Evolutionary conservation across 177 flowering plant species (phyloP), one percentile per base, ranked within the genome.

Genomic region (Telopea speciosissima): DNA sequence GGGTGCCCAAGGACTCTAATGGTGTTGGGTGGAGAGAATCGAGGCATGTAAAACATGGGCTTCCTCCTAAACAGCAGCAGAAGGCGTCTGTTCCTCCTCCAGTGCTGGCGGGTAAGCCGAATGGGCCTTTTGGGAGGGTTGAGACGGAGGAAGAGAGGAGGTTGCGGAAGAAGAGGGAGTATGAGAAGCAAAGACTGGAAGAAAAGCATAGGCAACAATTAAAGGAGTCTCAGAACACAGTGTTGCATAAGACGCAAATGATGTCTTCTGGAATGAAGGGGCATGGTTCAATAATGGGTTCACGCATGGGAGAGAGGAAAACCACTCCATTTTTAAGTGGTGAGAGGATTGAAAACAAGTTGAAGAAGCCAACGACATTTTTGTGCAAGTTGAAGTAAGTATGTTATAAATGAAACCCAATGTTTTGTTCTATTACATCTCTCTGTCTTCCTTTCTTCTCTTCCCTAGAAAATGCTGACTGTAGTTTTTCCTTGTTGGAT

Each of bases 121-220:
- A 81, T 84, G 87, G 83, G 14, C 81, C 78, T 67, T 42, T 75
- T 2, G 88, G 88, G 60, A 84, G 94, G 76, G 82, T 82, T 71
- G 98, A 91, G 87, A 89, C 97, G 0, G 99, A 95, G 73, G 99
- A 95, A 59, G 96, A 95, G 77, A 87, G 96, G 80, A 83, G 89
- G 77, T 52, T 85, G 74, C 77, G 99, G 69, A 95, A 93, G 83
- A 93, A 86, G 88, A 89, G 83, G 79, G 98, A 95, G 79, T 84
- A 78, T 66, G 99, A 93, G 80, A 89, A 88, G 83, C 91, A 85
- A 72, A 84, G 80, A 84, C 90, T 85, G 56, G 95, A 87, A 60
- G 93, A 92, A 79, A 90, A 83, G 83, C 87, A 85, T 52, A 86
- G 80, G 78, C 89, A 86, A 65, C 87, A 83, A 64, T 65, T 87